Conservation (phyloP, 2,329 filamentous ascomycete genomes). For the Fusarium decemcellulare region DNA sequence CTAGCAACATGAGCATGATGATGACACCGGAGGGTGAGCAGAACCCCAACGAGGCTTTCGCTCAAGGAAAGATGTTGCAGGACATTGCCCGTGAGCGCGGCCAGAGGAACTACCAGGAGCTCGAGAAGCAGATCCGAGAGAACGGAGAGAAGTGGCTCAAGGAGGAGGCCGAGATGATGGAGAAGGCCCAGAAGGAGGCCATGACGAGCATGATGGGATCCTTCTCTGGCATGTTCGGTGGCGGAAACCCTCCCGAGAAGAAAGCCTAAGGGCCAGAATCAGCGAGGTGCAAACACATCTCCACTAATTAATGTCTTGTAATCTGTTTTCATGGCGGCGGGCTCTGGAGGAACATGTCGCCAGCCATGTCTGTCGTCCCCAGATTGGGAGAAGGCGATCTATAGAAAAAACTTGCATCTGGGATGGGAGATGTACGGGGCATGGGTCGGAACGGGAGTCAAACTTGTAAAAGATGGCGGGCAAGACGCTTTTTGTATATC, state of each 20-base stretch:
- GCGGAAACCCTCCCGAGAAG: constrained; percentile 37
- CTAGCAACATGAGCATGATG: constrained; percentile 74
- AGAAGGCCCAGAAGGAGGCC: constrained; percentile 90
- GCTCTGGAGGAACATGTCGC: constrained; percentile 9
- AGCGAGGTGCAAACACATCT: constrained; percentile 43
- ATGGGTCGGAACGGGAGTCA: constrained; percentile 12
- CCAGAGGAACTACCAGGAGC: constrained; percentile 87
- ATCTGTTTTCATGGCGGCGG: constrained; percentile 29
- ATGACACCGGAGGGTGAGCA: constrained; percentile 76
- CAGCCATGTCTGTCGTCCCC: constrained; percentile 27
- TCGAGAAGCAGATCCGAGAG: constrained; percentile 92
- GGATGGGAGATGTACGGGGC: constrained; percentile 18
- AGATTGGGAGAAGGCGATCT: constrained; percentile 30
- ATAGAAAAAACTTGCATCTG: constrained; percentile 34
- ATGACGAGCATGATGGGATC: constrained; percentile 93
- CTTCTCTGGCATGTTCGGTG: constrained; percentile 60
- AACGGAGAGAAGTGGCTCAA: constrained; percentile 97
- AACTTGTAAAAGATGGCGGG: constrained; percentile 32
- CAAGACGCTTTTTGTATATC: constrained; percentile 35
- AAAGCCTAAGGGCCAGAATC: constrained; percentile 34
- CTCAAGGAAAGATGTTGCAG: constrained; percentile 96
- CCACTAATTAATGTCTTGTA: constrained; percentile 51
- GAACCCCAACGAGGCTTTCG: constrained; percentile 81
- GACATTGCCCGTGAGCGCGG: constrained; percentile 95
- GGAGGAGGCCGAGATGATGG: constrained; percentile 90